A percentile compares a stretch with the other conserved stretches of the same genome.
These are phyloP conservation scores for Chionographis japonica DNA, from an alignment of 106 monocot genomes.

Conservation along the genomic window DNA sequence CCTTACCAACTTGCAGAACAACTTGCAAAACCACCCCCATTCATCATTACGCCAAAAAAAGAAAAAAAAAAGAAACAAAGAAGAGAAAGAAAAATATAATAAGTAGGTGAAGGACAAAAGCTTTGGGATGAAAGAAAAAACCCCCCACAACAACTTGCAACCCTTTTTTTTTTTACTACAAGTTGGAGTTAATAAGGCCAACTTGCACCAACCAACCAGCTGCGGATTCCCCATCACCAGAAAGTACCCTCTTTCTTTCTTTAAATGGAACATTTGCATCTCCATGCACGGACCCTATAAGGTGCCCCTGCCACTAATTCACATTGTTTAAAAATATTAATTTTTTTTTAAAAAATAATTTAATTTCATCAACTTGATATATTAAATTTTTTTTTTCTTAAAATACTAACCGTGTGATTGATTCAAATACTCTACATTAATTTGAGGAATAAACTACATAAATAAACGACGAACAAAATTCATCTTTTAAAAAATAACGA, in stretches of 20 bases:
- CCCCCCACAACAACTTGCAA: neutral
- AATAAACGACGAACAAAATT: no score
- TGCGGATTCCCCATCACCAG: neutral
- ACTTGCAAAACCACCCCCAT: neutral
- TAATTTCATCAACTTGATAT: no score
- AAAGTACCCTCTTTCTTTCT: neutral
- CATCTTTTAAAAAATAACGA: no score
- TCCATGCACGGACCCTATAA: no score
- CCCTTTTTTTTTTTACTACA: neutral
- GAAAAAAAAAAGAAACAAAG: neutral
- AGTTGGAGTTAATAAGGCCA: neutral
- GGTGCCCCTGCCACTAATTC: no score
- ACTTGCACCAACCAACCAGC: neutral
- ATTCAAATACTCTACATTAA: no score
- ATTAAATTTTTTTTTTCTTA: no score
- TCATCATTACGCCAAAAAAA: neutral
- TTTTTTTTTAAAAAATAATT: no score
- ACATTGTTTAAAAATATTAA: no score
- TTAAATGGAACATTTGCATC: neutral
- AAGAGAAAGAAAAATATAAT: neutral
- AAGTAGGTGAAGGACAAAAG: neutral
- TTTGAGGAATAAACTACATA: no score
- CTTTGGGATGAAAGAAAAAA: neutral
- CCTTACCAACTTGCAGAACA: constrained; percentile 1
- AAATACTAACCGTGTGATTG: no score